These are phyloP conservation scores for Eucalyptus pauciflora DNA, from an alignment of 345 rosid genomes.

Conservation along the genomic window DNA sequence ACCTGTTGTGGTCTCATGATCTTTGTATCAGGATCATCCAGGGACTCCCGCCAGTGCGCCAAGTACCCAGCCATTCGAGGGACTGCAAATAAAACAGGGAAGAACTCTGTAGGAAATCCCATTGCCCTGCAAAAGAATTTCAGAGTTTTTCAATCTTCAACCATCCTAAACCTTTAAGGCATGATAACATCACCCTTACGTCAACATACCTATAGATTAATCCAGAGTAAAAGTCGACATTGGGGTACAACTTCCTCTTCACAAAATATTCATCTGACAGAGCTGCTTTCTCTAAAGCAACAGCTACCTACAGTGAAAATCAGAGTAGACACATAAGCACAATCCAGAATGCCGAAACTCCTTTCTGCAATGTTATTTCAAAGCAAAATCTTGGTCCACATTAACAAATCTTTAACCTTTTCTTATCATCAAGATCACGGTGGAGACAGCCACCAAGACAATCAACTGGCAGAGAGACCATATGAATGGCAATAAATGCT, in stretches of 20 bases:
- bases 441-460: neutral
- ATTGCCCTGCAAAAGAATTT: constrained; percentile 48
- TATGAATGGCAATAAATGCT: neutral
- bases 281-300: constrained; percentile 95
- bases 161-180: neutral
- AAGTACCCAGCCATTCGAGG: constrained; percentile 99
- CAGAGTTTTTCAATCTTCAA: neutral
- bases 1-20: constrained; percentile 99
- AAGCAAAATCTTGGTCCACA: neutral
- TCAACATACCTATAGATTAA: constrained; percentile 64
- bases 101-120: constrained; percentile 97
- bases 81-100: constrained; percentile 85
- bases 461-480: neutral
- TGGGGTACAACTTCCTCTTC: constrained; percentile 89
- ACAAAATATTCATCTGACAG: constrained; percentile 86
- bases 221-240: constrained; percentile 98
- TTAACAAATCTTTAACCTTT: neutral
- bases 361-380: neutral
- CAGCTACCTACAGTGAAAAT: constrained; percentile 56
- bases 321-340: neutral
- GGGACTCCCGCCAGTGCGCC: constrained; percentile 89
- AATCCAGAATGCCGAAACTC: neutral
- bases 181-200: neutral
- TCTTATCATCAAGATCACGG: neutral
- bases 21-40: constrained; percentile 97